Evolutionary conservation across 2,329 filamentous ascomycete species (phyloP).

Genomic region (Penicillium palitans): DNA sequence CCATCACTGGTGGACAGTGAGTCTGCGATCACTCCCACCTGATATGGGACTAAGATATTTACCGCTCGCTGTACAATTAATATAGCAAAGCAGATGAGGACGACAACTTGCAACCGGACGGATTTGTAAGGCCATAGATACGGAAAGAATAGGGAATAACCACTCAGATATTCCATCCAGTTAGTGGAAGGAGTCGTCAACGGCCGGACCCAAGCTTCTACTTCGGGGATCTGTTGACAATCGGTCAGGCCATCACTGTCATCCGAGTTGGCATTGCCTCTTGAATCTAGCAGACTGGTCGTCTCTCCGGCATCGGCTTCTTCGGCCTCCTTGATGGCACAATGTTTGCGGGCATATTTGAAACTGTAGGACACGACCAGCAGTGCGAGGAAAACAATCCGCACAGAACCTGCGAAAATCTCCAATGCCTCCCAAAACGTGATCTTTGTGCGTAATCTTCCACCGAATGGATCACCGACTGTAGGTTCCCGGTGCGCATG

Average conservation of each 20-base stretch:
- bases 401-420: conserved; percentile 58
- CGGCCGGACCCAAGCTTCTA: conserved; percentile 77
- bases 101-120: conserved; percentile 67
- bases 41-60: conserved; percentile 77
- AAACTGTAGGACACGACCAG: conserved; percentile 61
- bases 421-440: conserved; percentile 2
- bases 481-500: conserved; percentile 64
- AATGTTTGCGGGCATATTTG: conserved; percentile 24
- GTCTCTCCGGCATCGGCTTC: not conserved
- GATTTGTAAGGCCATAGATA: conserved; percentile 71
- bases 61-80: conserved; percentile 75
- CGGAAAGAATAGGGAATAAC: conserved; percentile 79
- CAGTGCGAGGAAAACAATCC: conserved; percentile 65
- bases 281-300: not conserved
- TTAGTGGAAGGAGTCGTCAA: conserved; percentile 80
- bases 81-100: conserved; percentile 77
- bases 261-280: not conserved
- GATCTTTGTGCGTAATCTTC: conserved; percentile 37
- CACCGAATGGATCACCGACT: conserved; percentile 50
- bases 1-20: conserved; percentile 46
- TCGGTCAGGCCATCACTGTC: not conserved
- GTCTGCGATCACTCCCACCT: conserved; percentile 71
- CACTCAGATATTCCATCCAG: conserved; percentile 90
- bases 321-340: not conserved
- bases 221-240: not conserved